Percentiles rank a stretch among this genome's conserved stretches.
Evolutionary conservation across 1,284 basidiomycete species (phyloP).

Genomic region (Fomitopsis pinicola): DNA sequence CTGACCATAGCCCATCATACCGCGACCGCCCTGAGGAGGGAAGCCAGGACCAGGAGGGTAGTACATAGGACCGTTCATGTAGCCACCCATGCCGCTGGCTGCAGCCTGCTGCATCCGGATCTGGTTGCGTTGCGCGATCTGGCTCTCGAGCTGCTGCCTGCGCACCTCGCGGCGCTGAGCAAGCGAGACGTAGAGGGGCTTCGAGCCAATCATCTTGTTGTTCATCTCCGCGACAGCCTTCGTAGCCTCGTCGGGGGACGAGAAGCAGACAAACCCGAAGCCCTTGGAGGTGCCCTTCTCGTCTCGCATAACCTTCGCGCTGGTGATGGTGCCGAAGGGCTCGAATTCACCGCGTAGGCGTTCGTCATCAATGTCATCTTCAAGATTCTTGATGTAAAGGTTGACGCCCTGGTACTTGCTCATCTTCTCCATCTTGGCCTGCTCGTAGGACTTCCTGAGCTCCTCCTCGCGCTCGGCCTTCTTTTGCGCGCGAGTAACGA

Average conservation of each 20-base stretch:
- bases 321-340: constrained; percentile 95
- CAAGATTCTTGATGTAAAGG: constrained; percentile 98
- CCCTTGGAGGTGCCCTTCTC: constrained; percentile 90
- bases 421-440: constrained; percentile 95
- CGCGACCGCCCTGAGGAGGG: constrained; percentile 74
- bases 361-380: constrained; percentile 93
- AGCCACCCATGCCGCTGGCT: constrained; percentile 78
- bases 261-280: constrained; percentile 99
- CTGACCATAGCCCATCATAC: constrained; percentile 80
- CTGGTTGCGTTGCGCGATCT: constrained; percentile 96
- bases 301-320: constrained; percentile 99
- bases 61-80: constrained; percentile 81
- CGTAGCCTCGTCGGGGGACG: constrained; percentile 97
- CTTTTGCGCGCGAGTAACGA: constrained; percentile 97
- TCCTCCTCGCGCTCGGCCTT: constrained; percentile 98
- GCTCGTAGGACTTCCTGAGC: constrained; percentile 91
- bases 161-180: constrained; percentile 99
- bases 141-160: constrained; percentile 97
- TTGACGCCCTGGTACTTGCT: constrained; percentile 99
- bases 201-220: constrained; percentile 99
- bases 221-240: constrained; percentile 99
- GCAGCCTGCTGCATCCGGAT: constrained; percentile 93
- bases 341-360: constrained; percentile 95
- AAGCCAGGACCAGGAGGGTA: constrained; percentile 84
- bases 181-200: constrained; percentile 98